Percentiles rank a stretch among this genome's conserved stretches.
phyloP scores from a whole-genome alignment of 2,329 filamentous ascomycete species.

The Botrytis squamosa region DNA sequence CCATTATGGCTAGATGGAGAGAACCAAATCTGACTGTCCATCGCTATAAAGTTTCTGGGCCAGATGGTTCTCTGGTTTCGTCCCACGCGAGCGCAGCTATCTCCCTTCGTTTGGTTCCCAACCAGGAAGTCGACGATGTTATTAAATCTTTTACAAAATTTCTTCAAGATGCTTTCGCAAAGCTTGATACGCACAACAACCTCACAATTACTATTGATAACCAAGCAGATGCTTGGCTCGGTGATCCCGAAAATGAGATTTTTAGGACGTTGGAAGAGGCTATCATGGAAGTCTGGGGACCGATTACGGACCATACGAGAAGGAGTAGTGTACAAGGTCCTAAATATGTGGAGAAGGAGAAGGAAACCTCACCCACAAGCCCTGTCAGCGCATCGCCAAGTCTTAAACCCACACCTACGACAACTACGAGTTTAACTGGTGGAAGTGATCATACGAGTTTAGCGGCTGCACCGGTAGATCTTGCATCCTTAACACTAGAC shows the following conservation, averaged over 20 bases:
- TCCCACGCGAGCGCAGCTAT: constrained; percentile 84
- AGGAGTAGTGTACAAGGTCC: constrained; percentile 44
- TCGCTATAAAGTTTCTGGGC: constrained; percentile 86
- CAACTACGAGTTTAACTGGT: constrained; percentile 51
- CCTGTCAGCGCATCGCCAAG: constrained; percentile 27
- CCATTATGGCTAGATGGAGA: constrained; percentile 90
- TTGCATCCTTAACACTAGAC: constrained; percentile 17
- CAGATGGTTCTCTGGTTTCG: constrained; percentile 88
- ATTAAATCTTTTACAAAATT: constrained; percentile 65
- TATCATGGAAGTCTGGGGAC: constrained; percentile 80
- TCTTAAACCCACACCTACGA: constrained; percentile 47
- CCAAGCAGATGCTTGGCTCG: constrained; percentile 93
- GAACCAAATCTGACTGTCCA: constrained; percentile 95
- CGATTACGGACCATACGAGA: constrained; percentile 41
- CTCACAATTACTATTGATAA: constrained; percentile 85
- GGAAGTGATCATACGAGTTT: constrained; percentile 42
- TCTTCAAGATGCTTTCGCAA: constrained; percentile 67
- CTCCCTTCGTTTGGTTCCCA: constrained; percentile 88
- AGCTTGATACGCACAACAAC: constrained; percentile 76
- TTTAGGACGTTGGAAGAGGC: constrained; percentile 86
- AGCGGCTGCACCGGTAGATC: constrained; percentile 33
- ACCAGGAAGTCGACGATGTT: constrained; percentile 82
- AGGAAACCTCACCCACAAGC: constrained; percentile 25
- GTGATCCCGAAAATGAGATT: constrained; percentile 85
- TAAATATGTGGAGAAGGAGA: constrained; percentile 22